Evolutionary conservation across 352 stramenopile genomes (phyloP), one percentile per base, ranked within the genome.

Genomic region (Thalassiosira exigua): DNA sequence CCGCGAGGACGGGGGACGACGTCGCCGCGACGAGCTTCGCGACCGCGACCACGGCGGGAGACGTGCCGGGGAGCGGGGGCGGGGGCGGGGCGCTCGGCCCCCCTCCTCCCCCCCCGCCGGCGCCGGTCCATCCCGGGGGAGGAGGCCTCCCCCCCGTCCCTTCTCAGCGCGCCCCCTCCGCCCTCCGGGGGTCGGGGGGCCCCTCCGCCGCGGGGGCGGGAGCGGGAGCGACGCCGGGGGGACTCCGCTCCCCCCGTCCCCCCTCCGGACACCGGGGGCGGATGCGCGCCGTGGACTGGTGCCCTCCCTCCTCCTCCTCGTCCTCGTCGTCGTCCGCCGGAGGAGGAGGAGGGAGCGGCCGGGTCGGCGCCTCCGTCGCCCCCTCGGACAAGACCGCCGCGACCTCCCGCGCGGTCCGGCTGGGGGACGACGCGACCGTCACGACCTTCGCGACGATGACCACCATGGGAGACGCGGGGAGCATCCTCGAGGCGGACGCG

Each of bases 381-480:
- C n/a, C 64, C 1, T 76, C 68, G 4, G 64, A 73, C 30, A 73
- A 73, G n/a, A 78, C 69, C n/a, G 54, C 58, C 14, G 56, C 27
- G 5, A 74, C 71, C 22, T 64, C 71, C 17, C 58, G 74, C 33
- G 74, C 74, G 0, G 74, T 82, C 3, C 29, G 74, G 3, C 36
- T 71, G 57, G 74, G 65, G 33, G 74, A 82, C 41, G 74, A 82
- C 51, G 51, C 44, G 12, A 82, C 74, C 24, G 61, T 82, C 17
- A 82, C 74, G 4, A 82, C 74, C 0, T 82, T 77, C 48, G 74
- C 74, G 17, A 82, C 74, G 41, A 82, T 82, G 74, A 82, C 74
- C 3, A 82, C 74, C 42, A 77, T 82, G 66, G 74, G 74, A 1
- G 74, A 82, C 57, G 66, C 66, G 7, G 52, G 57, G 1, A 65